phyloP scores from a whole-genome alignment of 768 basidiomycete species.

The Tubosaeta sp. region DNA sequence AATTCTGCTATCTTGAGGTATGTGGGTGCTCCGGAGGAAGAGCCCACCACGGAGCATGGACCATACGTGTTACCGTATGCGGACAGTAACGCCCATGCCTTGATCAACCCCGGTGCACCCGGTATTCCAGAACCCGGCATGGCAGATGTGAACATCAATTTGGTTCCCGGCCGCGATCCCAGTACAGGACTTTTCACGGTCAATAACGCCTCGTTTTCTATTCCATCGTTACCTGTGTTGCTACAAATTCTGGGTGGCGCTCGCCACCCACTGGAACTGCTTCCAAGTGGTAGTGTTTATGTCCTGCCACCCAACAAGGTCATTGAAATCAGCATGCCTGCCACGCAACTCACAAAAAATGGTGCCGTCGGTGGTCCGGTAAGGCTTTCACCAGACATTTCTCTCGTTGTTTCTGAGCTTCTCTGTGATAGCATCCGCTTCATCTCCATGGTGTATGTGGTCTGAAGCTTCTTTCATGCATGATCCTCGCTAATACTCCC shows the following conservation, averaged over 20 bases:
- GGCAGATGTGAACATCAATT: slow-evolving; percentile 24
- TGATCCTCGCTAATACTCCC: neutral
- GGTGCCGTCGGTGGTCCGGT: slow-evolving; percentile 30
- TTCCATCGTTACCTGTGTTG: slow-evolving; percentile 17
- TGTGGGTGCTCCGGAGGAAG: slow-evolving; percentile 18
- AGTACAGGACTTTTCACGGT: neutral
- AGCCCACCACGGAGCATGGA: slow-evolving; percentile 26
- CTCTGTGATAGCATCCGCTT: slow-evolving; percentile 14
- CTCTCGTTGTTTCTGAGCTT: neutral
- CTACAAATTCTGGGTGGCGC: slow-evolving; percentile 23
- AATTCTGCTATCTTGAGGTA: slow-evolving; percentile 20
- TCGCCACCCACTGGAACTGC: neutral
- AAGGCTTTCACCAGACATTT: slow-evolving; percentile 3
- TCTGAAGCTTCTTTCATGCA: neutral
- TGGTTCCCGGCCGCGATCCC: slow-evolving; percentile 3
- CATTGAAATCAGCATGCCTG: slow-evolving; percentile 19
- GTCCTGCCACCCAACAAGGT: slow-evolving; percentile 11
- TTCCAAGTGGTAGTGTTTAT: slow-evolving; percentile 11
- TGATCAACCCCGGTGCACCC: slow-evolving; percentile 20
- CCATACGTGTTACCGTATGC: slow-evolving; percentile 8
- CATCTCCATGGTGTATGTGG: slow-evolving; percentile 20
- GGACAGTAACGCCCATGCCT: slow-evolving; percentile 17
- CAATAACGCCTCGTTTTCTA: slow-evolving; percentile 3
- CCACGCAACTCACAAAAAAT: neutral
- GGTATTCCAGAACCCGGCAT: slow-evolving; percentile 17